phyloP scores from a whole-genome alignment of 1,284 basidiomycete species.

The Apiotrichum laibachii region DNA sequence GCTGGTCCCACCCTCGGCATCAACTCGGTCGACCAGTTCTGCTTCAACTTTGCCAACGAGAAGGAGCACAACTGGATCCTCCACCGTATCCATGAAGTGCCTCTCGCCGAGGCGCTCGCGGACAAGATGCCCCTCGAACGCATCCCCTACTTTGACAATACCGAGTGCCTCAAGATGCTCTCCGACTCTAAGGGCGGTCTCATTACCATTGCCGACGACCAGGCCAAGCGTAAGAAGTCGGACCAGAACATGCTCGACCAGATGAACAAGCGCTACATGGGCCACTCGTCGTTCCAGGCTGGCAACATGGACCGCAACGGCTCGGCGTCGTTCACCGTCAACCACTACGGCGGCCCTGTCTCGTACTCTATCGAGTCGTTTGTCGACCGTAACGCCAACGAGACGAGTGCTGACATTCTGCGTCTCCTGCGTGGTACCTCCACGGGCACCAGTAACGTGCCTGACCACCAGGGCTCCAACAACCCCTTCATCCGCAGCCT shows the following conservation, averaged over 20 bases:
- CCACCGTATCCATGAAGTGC: conserved; percentile 66
- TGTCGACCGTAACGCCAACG: conserved; percentile 83
- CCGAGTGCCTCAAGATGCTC: conserved; percentile 81
- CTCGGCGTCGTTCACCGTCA: conserved; percentile 82
- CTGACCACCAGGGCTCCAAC: conserved; percentile 67
- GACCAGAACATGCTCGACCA: conserved; percentile 93
- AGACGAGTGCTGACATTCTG: conserved; percentile 89
- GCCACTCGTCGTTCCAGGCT: conserved; percentile 84
- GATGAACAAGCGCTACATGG: conserved; percentile 89
- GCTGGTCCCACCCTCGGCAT: conserved; percentile 62
- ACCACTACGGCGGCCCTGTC: conserved; percentile 86
- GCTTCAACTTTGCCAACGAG: conserved; percentile 93
- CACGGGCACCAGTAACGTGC: conserved; percentile 25
- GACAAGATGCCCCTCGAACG: conserved; percentile 72
- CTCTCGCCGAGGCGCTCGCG: conserved; percentile 73
- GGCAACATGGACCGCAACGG: conserved; percentile 73
- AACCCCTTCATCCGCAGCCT: conserved; percentile 89
- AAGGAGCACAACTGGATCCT: conserved; percentile 81
- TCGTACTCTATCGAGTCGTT: conserved; percentile 88
- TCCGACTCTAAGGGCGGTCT: conserved; percentile 86
- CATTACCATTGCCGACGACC: conserved; percentile 96
- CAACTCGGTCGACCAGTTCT: conserved; percentile 94
- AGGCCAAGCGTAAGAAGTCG: conserved; percentile 85
- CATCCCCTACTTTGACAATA: conserved; percentile 80
- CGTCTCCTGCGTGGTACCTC: conserved; percentile 69